Base-by-base conservation (phyloP, 2,329 filamentous ascomycete species). In the Ophioceras dolichostomum region DNA sequence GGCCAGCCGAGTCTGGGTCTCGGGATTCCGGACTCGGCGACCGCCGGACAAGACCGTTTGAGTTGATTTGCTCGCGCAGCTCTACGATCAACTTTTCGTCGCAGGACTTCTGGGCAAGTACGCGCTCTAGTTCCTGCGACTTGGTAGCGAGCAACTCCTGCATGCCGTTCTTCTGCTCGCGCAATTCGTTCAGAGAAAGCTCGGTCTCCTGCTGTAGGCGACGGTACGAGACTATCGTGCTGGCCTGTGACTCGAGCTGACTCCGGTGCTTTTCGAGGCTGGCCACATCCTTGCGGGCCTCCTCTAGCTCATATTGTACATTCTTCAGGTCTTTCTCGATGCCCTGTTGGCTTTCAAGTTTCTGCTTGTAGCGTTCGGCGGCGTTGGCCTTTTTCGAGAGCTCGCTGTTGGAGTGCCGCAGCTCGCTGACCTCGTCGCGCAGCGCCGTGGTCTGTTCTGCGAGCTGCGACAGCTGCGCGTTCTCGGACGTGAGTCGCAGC, bases 361-460 rank as follows among this genome's bases (percentile, higher is more conserved):
- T 79, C 51, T 76, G 71, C 52, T 73, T 71, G 49, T 73, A 72
- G 39, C 75, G 64, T 38, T 78, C 75, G 7, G 70, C 71, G 38
- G 66, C 73, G 45, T 79, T 79, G 42, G 75, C 74, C 47, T 75
- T 76, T 50, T 74, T 75, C 36, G 67, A 63, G 10, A 78, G 59
- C 41, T 75, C 68, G 41, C 70, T 68, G 37, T 71, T 73, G 45
- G 70, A 67, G 46, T 71, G 67, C 42, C 68, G 70, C 45, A 77
- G 65, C 46, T 76, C 72, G 31, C 69, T 65, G 19, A 76, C 66
- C 51, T 76, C 67, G 50, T 80, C 76, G 37, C 72, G 62, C 24
- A 76, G 59, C 38, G 66, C 59, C 36, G 72, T 65, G 2, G 65
- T 59, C 37, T 66, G 63, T 29, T 65, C 60, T 24, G 65, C 63